Evolutionary conservation across 2,329 filamentous ascomycete species (phyloP).

Genomic region (Trichophyton equinum): DNA sequence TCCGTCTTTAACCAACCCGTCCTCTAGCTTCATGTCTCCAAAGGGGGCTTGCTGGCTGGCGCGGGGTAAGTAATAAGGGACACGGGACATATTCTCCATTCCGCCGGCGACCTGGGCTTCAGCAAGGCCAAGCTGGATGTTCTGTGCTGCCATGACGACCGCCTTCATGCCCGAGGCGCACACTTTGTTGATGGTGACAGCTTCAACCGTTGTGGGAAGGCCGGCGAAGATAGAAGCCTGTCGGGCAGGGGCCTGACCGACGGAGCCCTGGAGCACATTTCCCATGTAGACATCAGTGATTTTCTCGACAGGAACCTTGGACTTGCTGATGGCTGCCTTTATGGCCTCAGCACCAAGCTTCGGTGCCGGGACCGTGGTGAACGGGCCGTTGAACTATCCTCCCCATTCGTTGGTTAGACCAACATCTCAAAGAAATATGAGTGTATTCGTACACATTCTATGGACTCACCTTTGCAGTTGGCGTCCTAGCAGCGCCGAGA

Average conservation of each 20-base stretch:
- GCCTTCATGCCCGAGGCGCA: slow-evolving; percentile 93
- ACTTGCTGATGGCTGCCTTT: slow-evolving; percentile 78
- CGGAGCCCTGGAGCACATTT: slow-evolving; percentile 71
- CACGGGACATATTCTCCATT: slow-evolving; percentile 95
- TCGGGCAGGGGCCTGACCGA: slow-evolving; percentile 82
- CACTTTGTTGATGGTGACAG: slow-evolving; percentile 93
- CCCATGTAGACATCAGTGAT: slow-evolving; percentile 96
- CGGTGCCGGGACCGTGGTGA: slow-evolving; percentile 70
- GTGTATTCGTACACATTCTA: too few species aligned
- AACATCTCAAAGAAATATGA: too few species aligned
- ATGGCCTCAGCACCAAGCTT: slow-evolving; percentile 82
- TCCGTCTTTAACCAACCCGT: slow-evolving; percentile 88
- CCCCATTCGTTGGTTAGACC: too few species aligned
- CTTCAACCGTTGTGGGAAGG: slow-evolving; percentile 67
- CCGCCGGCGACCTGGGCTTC: slow-evolving; percentile 86
- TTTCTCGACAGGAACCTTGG: slow-evolving; percentile 63
- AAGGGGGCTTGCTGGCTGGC: slow-evolving; percentile 74
- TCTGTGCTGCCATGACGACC: slow-evolving; percentile 78
- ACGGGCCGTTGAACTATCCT: slow-evolving; percentile 79
- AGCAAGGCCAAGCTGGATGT: slow-evolving; percentile 81
- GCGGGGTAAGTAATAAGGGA: slow-evolving; percentile 79
- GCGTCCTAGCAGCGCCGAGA: slow-evolving; percentile 75
- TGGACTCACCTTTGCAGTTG: slow-evolving; percentile 62
- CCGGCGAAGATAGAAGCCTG: slow-evolving; percentile 86
- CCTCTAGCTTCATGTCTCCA: slow-evolving; percentile 75